Evolutionary conservation across 2,329 filamentous ascomycete species (phyloP), one percentile per base, ranked within the genome.

Genomic region (Ascosphaera aggregata): DNA sequence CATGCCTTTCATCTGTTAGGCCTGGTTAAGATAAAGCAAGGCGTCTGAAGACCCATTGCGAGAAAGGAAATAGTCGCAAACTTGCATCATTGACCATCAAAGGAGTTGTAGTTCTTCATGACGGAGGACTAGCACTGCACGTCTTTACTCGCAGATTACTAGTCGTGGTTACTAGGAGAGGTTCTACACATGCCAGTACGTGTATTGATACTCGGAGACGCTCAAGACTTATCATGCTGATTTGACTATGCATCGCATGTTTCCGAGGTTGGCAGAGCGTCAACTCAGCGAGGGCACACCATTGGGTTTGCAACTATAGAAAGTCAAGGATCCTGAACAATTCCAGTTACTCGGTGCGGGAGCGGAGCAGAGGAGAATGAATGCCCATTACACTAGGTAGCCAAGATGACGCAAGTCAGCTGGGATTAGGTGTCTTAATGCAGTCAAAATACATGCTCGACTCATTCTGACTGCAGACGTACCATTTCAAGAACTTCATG

Each of bases 281-380:
- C 59, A 9, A 47, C 54, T 17, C 41, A 49, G 5, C 50, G 56
- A 19, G 54, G 58, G 16, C 52, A 59, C 40, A 45, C 41, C 5
- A 46, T 62, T 39, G 52, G 56, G 15, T 61, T 62, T 24, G 57
- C 56, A 16, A 61, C 58, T 1, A 49, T 53, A 20, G 41, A 50
- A 5, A 54, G 54, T 9, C 58, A 60, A 42, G 55, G 58, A 20
- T 34, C 39, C 22, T 61, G 57, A 57, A 44, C 46, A 8, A 39
- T 48, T 57, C 9, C 47, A 59, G 44, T 42, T 50, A 7, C 43
- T 58, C 32, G 58, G 57, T 9, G 48, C 51, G 2, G 43, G 43
- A 16, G 46, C 48, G 18, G 46, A 51, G 1, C 39, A 49, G 3
- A 47, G 54, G 20, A 44, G 49, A 18, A 47, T 56, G 8, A 43